Conservation (phyloP, 176 grass and related monocot species). For the Avena insularis region DNA sequence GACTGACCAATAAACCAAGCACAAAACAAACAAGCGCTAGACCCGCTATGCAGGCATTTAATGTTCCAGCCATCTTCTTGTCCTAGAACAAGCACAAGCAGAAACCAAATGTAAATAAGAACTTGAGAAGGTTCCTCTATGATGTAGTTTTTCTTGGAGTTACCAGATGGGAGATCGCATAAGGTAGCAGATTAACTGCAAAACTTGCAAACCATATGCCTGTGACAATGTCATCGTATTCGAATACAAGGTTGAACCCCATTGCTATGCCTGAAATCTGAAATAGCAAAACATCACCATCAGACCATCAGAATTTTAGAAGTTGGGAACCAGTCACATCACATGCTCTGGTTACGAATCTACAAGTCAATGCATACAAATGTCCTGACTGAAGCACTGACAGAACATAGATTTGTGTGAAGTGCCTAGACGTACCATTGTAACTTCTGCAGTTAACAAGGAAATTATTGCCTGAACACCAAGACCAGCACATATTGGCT, state of each 20-base stretch:
- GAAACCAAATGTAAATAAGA: slow-evolving; percentile 47
- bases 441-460: slow-evolving; percentile 79
- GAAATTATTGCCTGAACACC: slow-evolving; percentile 86
- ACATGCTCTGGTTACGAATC: neutral
- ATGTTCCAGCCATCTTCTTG: slow-evolving; percentile 57
- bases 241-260: slow-evolving; percentile 83
- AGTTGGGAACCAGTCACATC: slow-evolving; percentile 3
- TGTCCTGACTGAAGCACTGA: slow-evolving; percentile 44
- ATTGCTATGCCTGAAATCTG: slow-evolving; percentile 96
- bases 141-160: slow-evolving; percentile 11
- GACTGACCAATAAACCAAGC: slow-evolving; percentile 85
- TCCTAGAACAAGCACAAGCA: slow-evolving; percentile 55
- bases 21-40: slow-evolving; percentile 88
- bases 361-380: slow-evolving; percentile 4
- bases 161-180: slow-evolving; percentile 76
- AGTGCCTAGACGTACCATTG: slow-evolving; percentile 65
- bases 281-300: slow-evolving; percentile 48
- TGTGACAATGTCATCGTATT: slow-evolving; percentile 68
- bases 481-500: slow-evolving; percentile 69
- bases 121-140: neutral
- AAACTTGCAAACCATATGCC: slow-evolving; percentile 73
- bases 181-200: slow-evolving; percentile 73
- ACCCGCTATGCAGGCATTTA: slow-evolving; percentile 71
- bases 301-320: slow-evolving; percentile 34
- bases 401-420: slow-evolving; percentile 4